Base-by-base conservation (phyloP, 2,329 filamentous ascomycete species). In the Cryphonectria parasitica region DNA sequence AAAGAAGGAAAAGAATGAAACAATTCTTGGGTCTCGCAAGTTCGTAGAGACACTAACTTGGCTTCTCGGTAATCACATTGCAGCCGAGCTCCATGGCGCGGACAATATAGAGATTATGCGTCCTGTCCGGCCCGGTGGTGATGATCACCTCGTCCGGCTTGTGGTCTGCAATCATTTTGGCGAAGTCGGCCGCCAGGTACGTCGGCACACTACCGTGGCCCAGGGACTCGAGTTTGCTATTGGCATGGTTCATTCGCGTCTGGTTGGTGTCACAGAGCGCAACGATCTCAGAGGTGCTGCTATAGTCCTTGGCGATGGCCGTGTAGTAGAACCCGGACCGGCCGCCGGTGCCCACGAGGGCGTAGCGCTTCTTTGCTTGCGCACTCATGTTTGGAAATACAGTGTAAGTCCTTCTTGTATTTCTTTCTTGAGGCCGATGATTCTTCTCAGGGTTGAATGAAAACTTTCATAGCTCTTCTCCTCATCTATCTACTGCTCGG, bases 11-110 rank as follows among this genome's bases (percentile, higher is more conserved):
- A 22, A 13, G 31, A 2, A 15, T 1, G 10, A 39, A 39, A 13
- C 34, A 34, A 3, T 34, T 28, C 3, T 19, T 15, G 25, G 8
- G 39, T 64, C 60, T 19, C 66, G 45, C 22, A 15, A 22, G 10
- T 28, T 22, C 10, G 15, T 22, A 19, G 3, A 13, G 13, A 3
- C 5, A 69, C 69, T 66, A 10, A 71, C 70, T 90, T 5, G 88
- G 88, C 77, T 90, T 90, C 75, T 90, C 88, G 0, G 86, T 90
- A n/a, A 90, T 81, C 0, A 89, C 88, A 71, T 86, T 84, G 74
- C 87, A 88, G 22, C 88, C 88, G 0, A 89, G 79, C 72, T 89
- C 87, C 64, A 90, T 79, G 0, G 88, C 87, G 2, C 85, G 83
- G 6, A 89, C 81, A 64, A 89, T 89, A 78, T 90, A 90, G 39